Evolutionary conservation across 352 stramenopile species (phyloP), one percentile per base, ranked within the genome.

Genomic region (Phytopythium mirpurense): DNA sequence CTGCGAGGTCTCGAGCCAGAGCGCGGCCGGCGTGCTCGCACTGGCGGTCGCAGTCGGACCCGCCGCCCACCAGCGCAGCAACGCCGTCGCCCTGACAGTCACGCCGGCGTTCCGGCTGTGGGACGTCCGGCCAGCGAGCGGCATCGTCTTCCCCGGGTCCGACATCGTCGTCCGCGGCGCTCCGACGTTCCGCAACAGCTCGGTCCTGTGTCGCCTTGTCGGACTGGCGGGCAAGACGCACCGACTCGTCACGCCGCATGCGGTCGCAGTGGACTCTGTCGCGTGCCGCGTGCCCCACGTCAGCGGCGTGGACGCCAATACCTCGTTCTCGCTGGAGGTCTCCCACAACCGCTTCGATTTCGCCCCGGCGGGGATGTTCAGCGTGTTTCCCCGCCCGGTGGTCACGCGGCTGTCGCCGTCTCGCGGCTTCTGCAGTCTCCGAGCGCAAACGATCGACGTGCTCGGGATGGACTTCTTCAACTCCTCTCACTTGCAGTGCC

Each of bases 401-500:
- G 51, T 78, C 16, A 59, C 63, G 42, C 58, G 66, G 11, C 29
- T 74, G 31, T 62, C 41, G 11, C 63, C 68, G 31, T 5, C 32
- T 6, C 36, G 55, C 41, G 44, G 47, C 12, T 55, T 67, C 24
- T 46, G 55, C 10, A 51, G 38, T 3, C 27, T 66, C 19, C 50
- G 16, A 7, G 51, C 29, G 0, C 67, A 70, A 56, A 5, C 47
- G 11, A 32, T 78, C 29, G 51, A 67, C 24, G 36, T 78, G 12
- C 72, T 72, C 12, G 68, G 68, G 11, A 51, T 58, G 41, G 32
- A 70, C 26, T 74, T 78, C 29, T 51, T 43, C 36, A 67, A 74
- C 18, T 50, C 59, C 16, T 59, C 49, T 16, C 46, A 48, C 15
- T 26, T 74, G 0, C 51, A 32, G 18, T 78, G 68, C 15, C 54